phyloP scores from a whole-genome alignment of 176 grass and related monocot species.

The Saccharum officinarum region DNA sequence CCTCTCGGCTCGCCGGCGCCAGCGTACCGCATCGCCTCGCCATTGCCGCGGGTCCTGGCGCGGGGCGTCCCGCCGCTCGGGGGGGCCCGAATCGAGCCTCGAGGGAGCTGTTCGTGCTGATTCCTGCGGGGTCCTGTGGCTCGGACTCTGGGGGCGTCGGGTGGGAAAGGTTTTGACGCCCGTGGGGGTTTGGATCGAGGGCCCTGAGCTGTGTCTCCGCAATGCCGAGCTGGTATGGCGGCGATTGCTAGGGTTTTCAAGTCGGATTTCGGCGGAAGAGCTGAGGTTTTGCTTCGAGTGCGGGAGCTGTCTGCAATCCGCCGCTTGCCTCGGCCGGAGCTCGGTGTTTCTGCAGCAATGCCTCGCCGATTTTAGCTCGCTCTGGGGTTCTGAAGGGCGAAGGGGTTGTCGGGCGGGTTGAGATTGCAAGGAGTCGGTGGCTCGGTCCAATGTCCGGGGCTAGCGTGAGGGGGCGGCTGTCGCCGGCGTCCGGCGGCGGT shows the following conservation, averaged over 20 bases:
- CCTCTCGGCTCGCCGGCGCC: constrained; percentile 20
- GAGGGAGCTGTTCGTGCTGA: neutral
- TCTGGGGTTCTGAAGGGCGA: neutral
- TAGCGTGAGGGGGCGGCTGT: constrained; percentile 40
- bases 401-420: constrained; percentile 7
- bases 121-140: neutral
- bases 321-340: constrained; percentile 6
- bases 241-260: constrained; percentile 45
- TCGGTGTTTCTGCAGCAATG: constrained; percentile 14
- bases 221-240: constrained; percentile 26
- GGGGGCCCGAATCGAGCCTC: constrained; percentile 12
- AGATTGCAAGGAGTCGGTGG: neutral
- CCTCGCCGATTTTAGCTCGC: constrained; percentile 35
- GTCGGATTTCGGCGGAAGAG: constrained; percentile 24
- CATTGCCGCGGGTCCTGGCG: constrained; percentile 3
- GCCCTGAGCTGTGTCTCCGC: neutral
- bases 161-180: neutral
- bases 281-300: constrained; percentile 4
- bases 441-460: constrained; percentile 43
- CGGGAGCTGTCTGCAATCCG: neutral
- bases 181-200: constrained; percentile 36
- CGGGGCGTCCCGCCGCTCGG: neutral
- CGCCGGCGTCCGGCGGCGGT: constrained; percentile 32
- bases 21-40: constrained; percentile 3
- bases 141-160: neutral